phyloP scores from a whole-genome alignment of 805 yeast genomes.

The Starmerella asiatica region DNA sequence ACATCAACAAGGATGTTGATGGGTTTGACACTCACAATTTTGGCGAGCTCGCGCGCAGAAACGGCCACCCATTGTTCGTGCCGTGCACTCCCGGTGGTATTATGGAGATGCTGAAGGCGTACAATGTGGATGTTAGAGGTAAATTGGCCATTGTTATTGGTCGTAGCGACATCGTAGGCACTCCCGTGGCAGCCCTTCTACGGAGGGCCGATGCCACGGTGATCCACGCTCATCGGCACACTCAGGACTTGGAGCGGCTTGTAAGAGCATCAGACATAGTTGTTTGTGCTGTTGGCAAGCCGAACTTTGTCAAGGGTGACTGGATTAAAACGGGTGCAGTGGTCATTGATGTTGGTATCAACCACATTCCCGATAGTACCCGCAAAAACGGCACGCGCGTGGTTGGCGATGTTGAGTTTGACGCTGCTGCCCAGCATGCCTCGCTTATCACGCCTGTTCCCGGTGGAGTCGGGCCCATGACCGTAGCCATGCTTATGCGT shows the following conservation, averaged over 20 bases:
- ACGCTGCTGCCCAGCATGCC: conserved; percentile 47
- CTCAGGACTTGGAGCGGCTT: conserved; percentile 44
- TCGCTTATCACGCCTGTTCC: conserved; percentile 87
- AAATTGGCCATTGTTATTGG: conserved; percentile 84
- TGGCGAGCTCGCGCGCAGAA: conserved; percentile 81
- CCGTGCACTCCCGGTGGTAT: conserved; percentile 97
- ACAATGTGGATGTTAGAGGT: conserved; percentile 58
- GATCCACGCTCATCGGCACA: conserved; percentile 67
- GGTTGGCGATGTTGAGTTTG: conserved; percentile 93
- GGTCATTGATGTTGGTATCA: conserved; percentile 91
- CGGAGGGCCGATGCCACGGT: conserved; percentile 72
- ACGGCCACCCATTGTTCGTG: conserved; percentile 66
- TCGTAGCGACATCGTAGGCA: conserved; percentile 90
- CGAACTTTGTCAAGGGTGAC: conserved; percentile 72
- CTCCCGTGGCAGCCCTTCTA: conserved; percentile 77
- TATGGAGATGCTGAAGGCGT: conserved; percentile 60
- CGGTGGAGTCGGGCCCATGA: conserved; percentile 99
- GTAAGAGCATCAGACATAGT: conserved; percentile 70
- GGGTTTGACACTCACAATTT: conserved; percentile 82
- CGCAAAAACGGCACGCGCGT: conserved; percentile 67
- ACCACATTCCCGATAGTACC: conserved; percentile 62
- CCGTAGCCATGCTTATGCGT: conserved; percentile 86
- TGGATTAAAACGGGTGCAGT: conserved; percentile 77
- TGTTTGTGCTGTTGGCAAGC: conserved; percentile 81
- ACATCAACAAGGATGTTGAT: conserved; percentile 82